phyloP scores from a whole-genome alignment of 2,329 filamentous ascomycete genomes.

The Arthrobotrys megalospora region DNA sequence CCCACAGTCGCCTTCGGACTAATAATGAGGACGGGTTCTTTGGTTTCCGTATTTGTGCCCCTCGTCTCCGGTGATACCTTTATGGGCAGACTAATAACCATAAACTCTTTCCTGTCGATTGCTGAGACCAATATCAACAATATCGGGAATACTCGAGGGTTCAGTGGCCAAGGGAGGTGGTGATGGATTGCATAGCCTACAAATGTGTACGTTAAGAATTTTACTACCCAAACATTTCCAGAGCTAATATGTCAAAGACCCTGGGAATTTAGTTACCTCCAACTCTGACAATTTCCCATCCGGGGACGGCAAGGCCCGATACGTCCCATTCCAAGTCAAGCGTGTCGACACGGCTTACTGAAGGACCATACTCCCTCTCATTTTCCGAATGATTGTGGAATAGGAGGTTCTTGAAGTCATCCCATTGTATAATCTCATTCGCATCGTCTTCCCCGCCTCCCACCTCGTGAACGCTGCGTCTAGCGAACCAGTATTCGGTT shows the following conservation, averaged over 20 bases:
- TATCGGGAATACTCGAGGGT: conserved; percentile 48
- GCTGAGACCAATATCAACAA: conserved; percentile 32
- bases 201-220: neutral
- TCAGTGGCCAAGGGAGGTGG: conserved; percentile 55
- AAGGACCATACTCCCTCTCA: conserved; percentile 48
- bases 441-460: neutral
- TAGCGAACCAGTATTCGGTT: conserved; percentile 53
- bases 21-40: conserved; percentile 30
- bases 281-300: conserved; percentile 37
- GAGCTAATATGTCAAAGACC: too few relatives aligned
- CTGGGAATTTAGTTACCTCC: conserved; percentile 10
- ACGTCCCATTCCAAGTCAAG: conserved; percentile 34
- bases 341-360: conserved; percentile 48
- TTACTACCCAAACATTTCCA: neutral
- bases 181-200: conserved; percentile 52
- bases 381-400: conserved; percentile 43
- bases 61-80: conserved; percentile 21
- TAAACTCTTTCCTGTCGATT: conserved; percentile 33
- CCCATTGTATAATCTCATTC: conserved; percentile 9
- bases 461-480: conserved; percentile 47
- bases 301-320: conserved; percentile 6
- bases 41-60: conserved; percentile 33
- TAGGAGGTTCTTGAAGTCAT: conserved; percentile 37
- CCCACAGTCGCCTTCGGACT: conserved; percentile 37
- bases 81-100: conserved; percentile 53